Percentiles rank a stretch among this genome's conserved stretches.
These are phyloP conservation scores for Waltergamsia citrina DNA, from an alignment of 2,329 filamentous ascomycete species.

Conservation along the genomic window DNA sequence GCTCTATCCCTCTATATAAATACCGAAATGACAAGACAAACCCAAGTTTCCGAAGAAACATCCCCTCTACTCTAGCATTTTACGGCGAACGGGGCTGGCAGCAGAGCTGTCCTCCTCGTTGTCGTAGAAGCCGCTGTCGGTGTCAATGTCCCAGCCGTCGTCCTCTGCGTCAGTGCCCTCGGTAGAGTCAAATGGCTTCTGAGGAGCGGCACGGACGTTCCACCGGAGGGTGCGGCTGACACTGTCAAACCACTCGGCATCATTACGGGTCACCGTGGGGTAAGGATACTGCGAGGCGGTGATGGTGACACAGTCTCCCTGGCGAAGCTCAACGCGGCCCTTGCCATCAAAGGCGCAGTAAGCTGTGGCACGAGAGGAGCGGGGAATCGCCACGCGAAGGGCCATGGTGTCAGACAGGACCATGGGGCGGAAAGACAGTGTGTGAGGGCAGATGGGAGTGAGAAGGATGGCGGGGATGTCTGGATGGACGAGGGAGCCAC, in stretches of 20 bases:
- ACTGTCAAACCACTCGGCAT: constrained; percentile 93
- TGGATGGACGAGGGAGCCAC: constrained; percentile 89
- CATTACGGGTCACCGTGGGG: constrained; percentile 84
- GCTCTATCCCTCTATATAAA: too few relatives aligned
- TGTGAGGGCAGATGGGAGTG: constrained; percentile 96
- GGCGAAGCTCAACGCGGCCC: constrained; percentile 82
- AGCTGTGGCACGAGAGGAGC: constrained; percentile 78
- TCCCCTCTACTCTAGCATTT: constrained; percentile 68
- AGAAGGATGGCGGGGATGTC: constrained; percentile 95
- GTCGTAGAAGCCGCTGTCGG: constrained; percentile 63
- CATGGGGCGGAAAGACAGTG: constrained; percentile 94
- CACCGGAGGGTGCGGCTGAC: constrained; percentile 86
- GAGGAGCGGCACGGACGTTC: constrained; percentile 87
- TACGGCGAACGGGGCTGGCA: constrained; percentile 58
- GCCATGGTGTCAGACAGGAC: constrained; percentile 91
- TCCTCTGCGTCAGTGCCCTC: constrained; percentile 46
- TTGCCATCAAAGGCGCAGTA: constrained; percentile 98
- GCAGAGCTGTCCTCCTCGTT: constrained; percentile 64
- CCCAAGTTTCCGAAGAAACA: too few relatives aligned
- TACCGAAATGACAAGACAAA: too few relatives aligned
- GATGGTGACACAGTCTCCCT: constrained; percentile 93
- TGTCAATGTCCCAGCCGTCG: constrained; percentile 87
- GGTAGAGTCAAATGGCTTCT: constrained; percentile 72
- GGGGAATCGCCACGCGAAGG: constrained; percentile 78
- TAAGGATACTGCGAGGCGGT: constrained; percentile 95